Percentiles rank a stretch among this genome's conserved stretches.
Conservation (phyloP, 2,329 filamentous ascomycete genomes). For the Aspergillus viridinutans region DNA sequence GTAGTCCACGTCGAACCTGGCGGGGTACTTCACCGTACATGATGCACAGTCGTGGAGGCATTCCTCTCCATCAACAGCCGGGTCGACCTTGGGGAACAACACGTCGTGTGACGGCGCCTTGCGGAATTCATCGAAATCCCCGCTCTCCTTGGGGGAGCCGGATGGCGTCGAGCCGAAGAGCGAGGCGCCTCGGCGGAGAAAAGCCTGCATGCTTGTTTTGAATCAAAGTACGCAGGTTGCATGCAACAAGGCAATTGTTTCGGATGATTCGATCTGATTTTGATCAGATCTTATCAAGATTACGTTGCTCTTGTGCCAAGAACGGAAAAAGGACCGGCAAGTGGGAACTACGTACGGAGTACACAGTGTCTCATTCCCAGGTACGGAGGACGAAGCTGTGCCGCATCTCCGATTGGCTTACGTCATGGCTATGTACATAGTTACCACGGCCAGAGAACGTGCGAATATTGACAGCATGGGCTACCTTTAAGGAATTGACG, state of each 20-base stretch:
- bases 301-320: conserved; percentile 15
- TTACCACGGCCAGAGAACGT: background rate
- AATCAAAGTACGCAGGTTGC: background rate
- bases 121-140: conserved; percentile 38
- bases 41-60: conserved; percentile 81
- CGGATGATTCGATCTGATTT: background rate
- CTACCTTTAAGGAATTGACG: background rate
- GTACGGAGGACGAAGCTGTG: background rate
- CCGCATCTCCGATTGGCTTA: conserved; percentile 2
- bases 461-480: background rate
- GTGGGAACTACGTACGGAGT: background rate
- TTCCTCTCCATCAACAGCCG: conserved; percentile 78
- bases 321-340: conserved; percentile 11
- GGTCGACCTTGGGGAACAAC: conserved; percentile 71
- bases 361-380: background rate
- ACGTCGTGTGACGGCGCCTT: conserved; percentile 45
- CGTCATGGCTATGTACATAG: background rate
- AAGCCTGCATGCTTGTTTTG: conserved; percentile 27
- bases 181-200: conserved; percentile 32
- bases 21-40: conserved; percentile 76
- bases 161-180: conserved; percentile 28
- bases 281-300: conserved; percentile 32
- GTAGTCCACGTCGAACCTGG: conserved; percentile 67
- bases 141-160: conserved; percentile 17
- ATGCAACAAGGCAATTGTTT: background rate